Evolutionary conservation across 2,329 filamentous ascomycete genomes (phyloP).

Genomic region (Penicillium glabrum): DNA sequence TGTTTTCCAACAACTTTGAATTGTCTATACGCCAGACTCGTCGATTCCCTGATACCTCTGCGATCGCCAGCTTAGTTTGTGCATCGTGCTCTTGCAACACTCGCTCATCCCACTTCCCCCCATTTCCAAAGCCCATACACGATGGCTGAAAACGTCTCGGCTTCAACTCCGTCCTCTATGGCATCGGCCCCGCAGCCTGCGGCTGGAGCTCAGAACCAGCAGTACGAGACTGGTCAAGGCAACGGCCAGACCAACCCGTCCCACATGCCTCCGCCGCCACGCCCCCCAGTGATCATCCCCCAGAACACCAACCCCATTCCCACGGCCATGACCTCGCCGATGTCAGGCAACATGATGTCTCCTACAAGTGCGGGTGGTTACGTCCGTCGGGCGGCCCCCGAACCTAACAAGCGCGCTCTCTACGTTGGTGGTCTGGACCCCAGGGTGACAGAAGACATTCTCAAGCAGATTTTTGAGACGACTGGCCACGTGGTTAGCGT

Average conservation of each 20-base stretch:
- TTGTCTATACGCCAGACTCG: not conserved
- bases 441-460: constrained; percentile 90
- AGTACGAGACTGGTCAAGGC: constrained; percentile 70
- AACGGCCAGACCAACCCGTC: constrained; percentile 67
- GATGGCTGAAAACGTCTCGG: constrained; percentile 77
- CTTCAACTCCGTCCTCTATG: constrained; percentile 64
- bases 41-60: not conserved
- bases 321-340: constrained; percentile 84
- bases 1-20: not conserved
- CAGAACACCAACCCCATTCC: constrained; percentile 96
- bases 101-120: constrained; percentile 18
- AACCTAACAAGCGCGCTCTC: constrained; percentile 96
- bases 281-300: constrained; percentile 81
- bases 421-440: constrained; percentile 96
- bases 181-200: constrained; percentile 68
- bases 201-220: constrained; percentile 67
- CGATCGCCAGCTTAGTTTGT: not conserved
- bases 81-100: constrained; percentile 18
- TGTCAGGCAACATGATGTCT: constrained; percentile 78
- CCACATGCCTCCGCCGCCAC: constrained; percentile 86
- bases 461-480: constrained; percentile 98
- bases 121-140: constrained; percentile 32
- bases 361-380: constrained; percentile 79
- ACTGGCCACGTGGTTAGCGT: constrained; percentile 97
- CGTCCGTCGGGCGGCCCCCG: constrained; percentile 85